Base-by-base conservation (phyloP, 2,329 filamentous ascomycete species). In the Claviceps arundinis region DNA sequence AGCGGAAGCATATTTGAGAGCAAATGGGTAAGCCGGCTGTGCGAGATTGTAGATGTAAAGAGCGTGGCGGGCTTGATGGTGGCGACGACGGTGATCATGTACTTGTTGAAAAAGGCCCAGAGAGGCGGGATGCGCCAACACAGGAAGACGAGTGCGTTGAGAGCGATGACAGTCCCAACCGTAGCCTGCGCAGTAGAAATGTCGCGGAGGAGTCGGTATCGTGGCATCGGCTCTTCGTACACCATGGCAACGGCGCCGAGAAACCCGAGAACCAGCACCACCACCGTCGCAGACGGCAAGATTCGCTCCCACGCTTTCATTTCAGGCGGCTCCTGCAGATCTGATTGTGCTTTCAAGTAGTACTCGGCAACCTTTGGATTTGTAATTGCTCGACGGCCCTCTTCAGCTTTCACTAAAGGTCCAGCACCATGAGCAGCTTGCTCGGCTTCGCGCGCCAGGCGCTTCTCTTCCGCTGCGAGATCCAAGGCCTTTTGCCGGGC, bases 1-100 rank as follows among this genome's bases (percentile, higher is more conserved):
- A 91, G 70, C 42, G 77, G 70, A 8, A 75, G 58, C 77, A 87
- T 81, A 67, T 91, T 91, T 43, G 73, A 62, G 24, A 73, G 54
- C 40, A 87, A 64, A 64, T 93, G 87, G 47, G 65, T 60, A 17
- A 81, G 57, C 3, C 66, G 68, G 51, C 85, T 78, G 68, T 93
- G 87, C 19, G 82, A 85, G 69, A 89, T 87, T 48, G 79, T 70
- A 57, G 80, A 79, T 37, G 80, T 78, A 30, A 91, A 60, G 55
- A 87, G 65, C 56, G 77, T 76, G 19, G 80, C 53, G 4, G 84
- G 75, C 56, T 75, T 75, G 8, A 86, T 84, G 50, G 81, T 81
- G 6, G 80, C 84, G 6, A 84, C 74, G 8, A 82, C 70, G 38
- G 83, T 65, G 42, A 85, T 70, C 67, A 87, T 81, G 69, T 84